Percentiles rank a stretch among this genome's conserved stretches.
Conservation (phyloP, 2,329 filamentous ascomycete genomes). For the Aaosphaeria pasadenensis region DNA sequence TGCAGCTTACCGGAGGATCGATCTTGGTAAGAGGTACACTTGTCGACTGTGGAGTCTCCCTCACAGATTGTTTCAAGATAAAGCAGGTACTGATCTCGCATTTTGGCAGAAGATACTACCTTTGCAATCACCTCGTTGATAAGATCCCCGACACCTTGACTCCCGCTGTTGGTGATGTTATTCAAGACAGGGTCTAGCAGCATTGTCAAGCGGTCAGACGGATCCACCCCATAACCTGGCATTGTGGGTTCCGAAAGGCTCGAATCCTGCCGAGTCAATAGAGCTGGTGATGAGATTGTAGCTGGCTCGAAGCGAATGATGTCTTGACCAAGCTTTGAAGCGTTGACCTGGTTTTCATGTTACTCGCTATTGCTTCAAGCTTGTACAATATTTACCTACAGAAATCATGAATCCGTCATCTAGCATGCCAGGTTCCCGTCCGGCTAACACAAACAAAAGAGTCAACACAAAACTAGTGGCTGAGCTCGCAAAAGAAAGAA, state of each 20-base stretch:
- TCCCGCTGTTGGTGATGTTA: conserved; percentile 10
- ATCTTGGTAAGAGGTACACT: conserved; percentile 11
- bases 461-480: conserved; percentile 13
- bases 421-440: conserved; percentile 7
- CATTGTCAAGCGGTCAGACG: not conserved
- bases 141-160: conserved; percentile 7
- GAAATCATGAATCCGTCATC: conserved; percentile 15
- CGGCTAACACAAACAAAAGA: conserved; percentile 16
- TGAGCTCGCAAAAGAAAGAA: conserved; percentile 10
- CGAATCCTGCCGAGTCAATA: not conserved
- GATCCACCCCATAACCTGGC: not conserved
- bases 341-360: conserved; percentile 13
- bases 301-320: conserved; percentile 13
- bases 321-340: conserved; percentile 12
- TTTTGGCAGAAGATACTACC: conserved; percentile 4
- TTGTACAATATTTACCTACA: conserved; percentile 8
- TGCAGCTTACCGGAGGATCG: not conserved
- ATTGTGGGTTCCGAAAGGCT: not conserved
- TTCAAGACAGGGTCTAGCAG: conserved; percentile 1
- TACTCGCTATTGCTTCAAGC: not conserved
- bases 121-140: conserved; percentile 9
- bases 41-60: conserved; percentile 3
- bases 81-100: conserved; percentile 12
- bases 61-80: conserved; percentile 12
- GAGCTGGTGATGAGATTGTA: conserved; percentile 1